A percentile compares a stretch with the other conserved stretches of the same genome.
phyloP scores from a whole-genome alignment of 139 green algal genomes.

The Ettlia oleoabundans region DNA sequence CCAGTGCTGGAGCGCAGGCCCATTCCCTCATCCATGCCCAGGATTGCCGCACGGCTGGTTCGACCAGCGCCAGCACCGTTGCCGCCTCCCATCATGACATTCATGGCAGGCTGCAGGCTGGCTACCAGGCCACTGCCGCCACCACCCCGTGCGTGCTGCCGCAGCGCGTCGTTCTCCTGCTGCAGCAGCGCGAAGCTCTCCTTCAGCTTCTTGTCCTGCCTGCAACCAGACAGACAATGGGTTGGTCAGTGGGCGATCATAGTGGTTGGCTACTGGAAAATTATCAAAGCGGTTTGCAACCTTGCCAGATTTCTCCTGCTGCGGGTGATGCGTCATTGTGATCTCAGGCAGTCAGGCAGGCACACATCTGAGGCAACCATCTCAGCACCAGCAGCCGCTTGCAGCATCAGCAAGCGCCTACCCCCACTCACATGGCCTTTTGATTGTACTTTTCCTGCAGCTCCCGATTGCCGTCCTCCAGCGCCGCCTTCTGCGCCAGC shows the following conservation, averaged over 20 bases:
- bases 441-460: constrained; percentile 78
- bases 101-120: no score
- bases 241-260: no score
- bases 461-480: constrained; percentile 65
- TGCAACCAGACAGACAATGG: constrained; percentile 35
- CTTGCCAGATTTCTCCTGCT: no score
- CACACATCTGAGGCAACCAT: neutral
- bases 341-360: neutral
- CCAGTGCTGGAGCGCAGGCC: neutral
- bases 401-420: neutral
- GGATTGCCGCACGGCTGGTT: constrained; percentile 2
- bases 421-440: constrained; percentile 67
- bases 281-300: no score
- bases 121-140: neutral
- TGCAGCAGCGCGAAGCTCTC: constrained; percentile 67
- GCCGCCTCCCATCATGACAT: neutral
- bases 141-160: constrained; percentile 11
- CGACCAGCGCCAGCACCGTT: neutral
- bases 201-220: constrained; percentile 70
- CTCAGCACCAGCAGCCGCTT: neutral
- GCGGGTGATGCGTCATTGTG: no score
- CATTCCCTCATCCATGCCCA: neutral
- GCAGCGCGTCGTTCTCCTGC: constrained; percentile 54
- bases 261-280: no score
- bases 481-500: constrained; percentile 42